Evolutionary conservation across 2,329 filamentous ascomycete species (phyloP), one percentile per base, ranked within the genome.

Genomic region (Pseudocercospora vitis): DNA sequence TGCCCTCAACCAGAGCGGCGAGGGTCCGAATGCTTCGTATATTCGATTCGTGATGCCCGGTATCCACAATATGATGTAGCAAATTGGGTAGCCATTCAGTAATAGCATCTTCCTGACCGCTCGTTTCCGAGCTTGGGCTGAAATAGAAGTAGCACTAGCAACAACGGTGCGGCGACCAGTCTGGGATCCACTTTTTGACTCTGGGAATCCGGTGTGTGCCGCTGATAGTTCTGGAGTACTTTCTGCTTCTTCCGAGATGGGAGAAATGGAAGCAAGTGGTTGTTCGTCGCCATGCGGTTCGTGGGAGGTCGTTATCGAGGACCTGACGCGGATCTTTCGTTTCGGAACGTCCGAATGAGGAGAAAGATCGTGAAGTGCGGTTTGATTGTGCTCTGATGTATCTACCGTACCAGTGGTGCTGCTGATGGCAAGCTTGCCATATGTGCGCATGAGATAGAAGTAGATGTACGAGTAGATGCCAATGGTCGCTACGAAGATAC

Each of bases 391-490:
- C 7, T 53, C 45, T 14, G n/a, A n/a, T n/a, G 48, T 52, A 7
- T 39, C 51, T 8, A 4, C 16, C 12, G 40, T 53, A 14, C 37
- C 45, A 11, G 40, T 51, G 12, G 33, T 40, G 16, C 29, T 51
- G 46, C 35, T 33, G 7, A 50, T 39, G 6, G 37, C 47, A 24
- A 58, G 45, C 24, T 49, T 50, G n/a, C 56, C 55, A 42, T 60
- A 64, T 18, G 55, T 56, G 19, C 51, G 44, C 40, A 56, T 61
- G 24, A 74, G 64, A 52, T 70, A 70, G 37, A 70, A 56, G 60
- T 74, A 76, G 16, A 78, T 70, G 50, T 74, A 76, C 1, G 68
- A 63, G 52, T 78, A 78, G 16, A 76, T 74, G 29, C 54, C 62
- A 14, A 76, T 67, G 0, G 73, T 74, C 6, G 63, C 61, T 31